Percentiles rank a stretch among this genome's conserved stretches.
Conservation (phyloP, 1,284 basidiomycete genomes). For the Tylopilus sp. region DNA sequence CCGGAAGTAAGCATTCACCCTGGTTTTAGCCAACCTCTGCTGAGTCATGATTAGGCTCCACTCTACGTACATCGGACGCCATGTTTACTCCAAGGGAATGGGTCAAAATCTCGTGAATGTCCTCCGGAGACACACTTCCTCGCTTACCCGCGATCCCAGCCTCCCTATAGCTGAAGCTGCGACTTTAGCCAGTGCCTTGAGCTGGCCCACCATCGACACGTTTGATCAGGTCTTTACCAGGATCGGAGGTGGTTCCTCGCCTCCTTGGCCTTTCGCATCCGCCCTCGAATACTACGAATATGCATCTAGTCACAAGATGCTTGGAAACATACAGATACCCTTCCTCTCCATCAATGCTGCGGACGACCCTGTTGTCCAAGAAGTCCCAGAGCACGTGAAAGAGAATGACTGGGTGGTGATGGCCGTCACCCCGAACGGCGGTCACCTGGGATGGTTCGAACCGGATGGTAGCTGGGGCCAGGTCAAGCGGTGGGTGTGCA, state of each 20-base stretch:
- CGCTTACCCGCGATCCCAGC: constrained; percentile 49
- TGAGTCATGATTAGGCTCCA: constrained; percentile 48
- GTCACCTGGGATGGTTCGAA: constrained; percentile 96
- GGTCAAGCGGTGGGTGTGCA: constrained; percentile 64
- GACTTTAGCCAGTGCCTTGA: constrained; percentile 42
- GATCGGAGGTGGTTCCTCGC: constrained; percentile 73
- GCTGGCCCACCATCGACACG: constrained; percentile 51
- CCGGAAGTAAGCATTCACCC: constrained; percentile 41
- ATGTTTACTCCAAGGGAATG: constrained; percentile 83
- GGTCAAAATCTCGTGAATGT: constrained; percentile 73
- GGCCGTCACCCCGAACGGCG: constrained; percentile 76
- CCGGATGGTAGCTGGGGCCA: constrained; percentile 42
- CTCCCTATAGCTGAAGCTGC: constrained; percentile 50
- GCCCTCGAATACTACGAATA: constrained; percentile 83
- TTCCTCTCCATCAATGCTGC: constrained; percentile 83
- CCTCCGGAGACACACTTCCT: constrained; percentile 56
- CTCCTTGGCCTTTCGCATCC: constrained; percentile 75
- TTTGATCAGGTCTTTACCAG: constrained; percentile 72
- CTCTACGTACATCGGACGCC: constrained; percentile 58
- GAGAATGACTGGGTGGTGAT: constrained; percentile 66
- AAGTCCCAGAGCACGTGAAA: constrained; percentile 56
- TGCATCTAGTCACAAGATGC: constrained; percentile 53
- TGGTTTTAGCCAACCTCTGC: constrained; percentile 13
- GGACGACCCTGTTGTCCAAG: constrained; percentile 86
- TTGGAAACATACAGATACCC: constrained; percentile 61